phyloP scores from a whole-genome alignment of 495 filamentous ascomycete species.

The Podospora sp. region DNA sequence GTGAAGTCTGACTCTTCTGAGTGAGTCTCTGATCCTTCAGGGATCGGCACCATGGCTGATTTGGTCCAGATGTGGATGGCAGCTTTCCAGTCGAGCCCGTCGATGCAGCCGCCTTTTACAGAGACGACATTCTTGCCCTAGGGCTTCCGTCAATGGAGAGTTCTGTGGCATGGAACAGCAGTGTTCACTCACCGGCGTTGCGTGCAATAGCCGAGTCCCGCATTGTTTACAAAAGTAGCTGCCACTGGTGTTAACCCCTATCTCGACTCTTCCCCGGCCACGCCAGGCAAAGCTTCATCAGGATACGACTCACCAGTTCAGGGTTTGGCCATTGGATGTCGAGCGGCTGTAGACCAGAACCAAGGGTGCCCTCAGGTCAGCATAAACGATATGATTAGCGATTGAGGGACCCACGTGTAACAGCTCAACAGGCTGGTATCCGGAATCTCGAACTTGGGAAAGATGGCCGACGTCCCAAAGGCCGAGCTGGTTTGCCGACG shows the following conservation, averaged over 20 bases:
- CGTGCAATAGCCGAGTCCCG: constrained; percentile 61
- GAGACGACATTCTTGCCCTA: constrained; percentile 55
- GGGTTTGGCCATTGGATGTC: constrained; percentile 47
- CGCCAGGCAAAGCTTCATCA: background rate
- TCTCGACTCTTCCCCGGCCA: background rate
- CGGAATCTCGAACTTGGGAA: constrained; percentile 61
- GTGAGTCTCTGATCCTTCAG: constrained; percentile 54
- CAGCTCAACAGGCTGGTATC: constrained; percentile 44
- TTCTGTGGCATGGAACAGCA: background rate
- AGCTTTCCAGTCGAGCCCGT: constrained; percentile 56
- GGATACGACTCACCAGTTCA: constrained; percentile 47
- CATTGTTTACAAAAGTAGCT: constrained; percentile 62
- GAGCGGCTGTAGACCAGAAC: constrained; percentile 32
- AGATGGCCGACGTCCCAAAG: constrained; percentile 69
- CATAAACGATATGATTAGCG: background rate
- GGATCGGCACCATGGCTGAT: constrained; percentile 64
- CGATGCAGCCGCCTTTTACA: constrained; percentile 65
- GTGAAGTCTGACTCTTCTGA: constrained; percentile 46
- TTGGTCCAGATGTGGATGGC: constrained; percentile 67
- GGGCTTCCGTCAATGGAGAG: background rate
- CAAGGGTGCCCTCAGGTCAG: background rate
- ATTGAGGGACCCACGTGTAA: constrained; percentile 45
- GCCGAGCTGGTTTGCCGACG: constrained; percentile 66
- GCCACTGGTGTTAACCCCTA: background rate
- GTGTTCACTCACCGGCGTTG: constrained; percentile 43